These are phyloP conservation scores for Pelargonium cotyledonis DNA, from an alignment of 441 rosid species.

Conservation along the genomic window DNA sequence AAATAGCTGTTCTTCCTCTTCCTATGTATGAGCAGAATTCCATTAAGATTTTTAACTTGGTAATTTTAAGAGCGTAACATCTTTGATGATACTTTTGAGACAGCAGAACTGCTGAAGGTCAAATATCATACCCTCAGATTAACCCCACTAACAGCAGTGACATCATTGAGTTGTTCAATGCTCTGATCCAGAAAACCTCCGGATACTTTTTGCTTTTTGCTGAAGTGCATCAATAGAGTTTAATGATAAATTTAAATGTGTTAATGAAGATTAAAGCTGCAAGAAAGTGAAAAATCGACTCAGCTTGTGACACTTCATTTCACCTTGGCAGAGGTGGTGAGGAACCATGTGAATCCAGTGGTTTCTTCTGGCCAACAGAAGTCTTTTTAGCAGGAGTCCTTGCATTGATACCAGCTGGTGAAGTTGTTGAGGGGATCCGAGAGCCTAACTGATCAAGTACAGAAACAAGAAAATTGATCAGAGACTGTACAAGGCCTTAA, in stretches of 20 bases:
- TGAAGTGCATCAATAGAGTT: constrained; percentile 23
- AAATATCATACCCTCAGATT: constrained; percentile 66
- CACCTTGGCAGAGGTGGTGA: constrained; percentile 70
- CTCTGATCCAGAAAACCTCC: constrained; percentile 78
- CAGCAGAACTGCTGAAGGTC: constrained; percentile 8
- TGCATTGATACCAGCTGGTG: constrained; percentile 45
- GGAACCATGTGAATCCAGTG: constrained; percentile 69
- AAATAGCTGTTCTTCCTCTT: constrained; percentile 94
- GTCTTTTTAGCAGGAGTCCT: constrained; percentile 60
- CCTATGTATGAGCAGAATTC: constrained; percentile 35
- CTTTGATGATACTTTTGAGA: background rate
- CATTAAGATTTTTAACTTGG: constrained; percentile 10
- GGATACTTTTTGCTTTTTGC: constrained; percentile 88
- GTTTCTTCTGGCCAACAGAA: constrained; percentile 74
- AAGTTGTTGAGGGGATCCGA: constrained; percentile 37
- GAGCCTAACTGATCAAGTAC: constrained; percentile 43
- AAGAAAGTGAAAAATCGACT: background rate
- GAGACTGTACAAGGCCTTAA: background rate
- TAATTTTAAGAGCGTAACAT: constrained; percentile 5
- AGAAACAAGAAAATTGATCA: constrained; percentile 17
- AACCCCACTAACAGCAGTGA: constrained; percentile 98
- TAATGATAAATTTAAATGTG: background rate
- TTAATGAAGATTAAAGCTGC: background rate
- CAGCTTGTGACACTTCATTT: background rate
- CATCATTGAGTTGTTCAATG: constrained; percentile 97